A percentile compares a stretch with the other conserved stretches of the same genome.
Evolutionary conservation across 2,329 filamentous ascomycete genomes (phyloP).

Genomic region (Chrysosporium queenslandicum): DNA sequence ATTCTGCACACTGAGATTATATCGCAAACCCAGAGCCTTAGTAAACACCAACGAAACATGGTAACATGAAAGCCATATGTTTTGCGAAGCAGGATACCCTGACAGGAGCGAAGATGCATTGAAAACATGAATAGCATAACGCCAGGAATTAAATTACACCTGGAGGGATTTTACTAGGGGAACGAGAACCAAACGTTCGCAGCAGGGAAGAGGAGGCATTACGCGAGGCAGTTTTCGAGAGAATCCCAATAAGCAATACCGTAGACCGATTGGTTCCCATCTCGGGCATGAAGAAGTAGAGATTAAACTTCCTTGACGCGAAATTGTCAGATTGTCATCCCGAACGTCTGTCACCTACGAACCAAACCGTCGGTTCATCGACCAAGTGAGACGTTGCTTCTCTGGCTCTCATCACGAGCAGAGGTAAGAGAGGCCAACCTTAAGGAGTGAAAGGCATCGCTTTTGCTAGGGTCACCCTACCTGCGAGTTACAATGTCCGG

Average conservation of each 20-base stretch:
- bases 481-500: conserved; percentile 55
- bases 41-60: neutral
- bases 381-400: neutral
- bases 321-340: neutral
- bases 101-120: neutral
- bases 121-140: neutral
- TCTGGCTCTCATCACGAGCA: neutral
- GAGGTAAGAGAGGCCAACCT: no score
- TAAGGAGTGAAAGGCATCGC: neutral
- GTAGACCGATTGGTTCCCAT: neutral
- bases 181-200: neutral
- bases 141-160: neutral
- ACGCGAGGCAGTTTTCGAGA: neutral
- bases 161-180: neutral
- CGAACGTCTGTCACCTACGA: neutral
- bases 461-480: neutral
- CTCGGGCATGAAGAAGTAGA: neutral
- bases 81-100: neutral
- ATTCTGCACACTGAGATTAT: neutral
- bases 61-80: no score
- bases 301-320: neutral
- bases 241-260: neutral
- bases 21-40: neutral
- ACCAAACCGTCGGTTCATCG: conserved; percentile 8
- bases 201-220: neutral